A percentile compares a stretch with the other conserved stretches of the same genome.
Conservation (phyloP, 2,329 filamentous ascomycete species). For the Talaromyces sp. region DNA sequence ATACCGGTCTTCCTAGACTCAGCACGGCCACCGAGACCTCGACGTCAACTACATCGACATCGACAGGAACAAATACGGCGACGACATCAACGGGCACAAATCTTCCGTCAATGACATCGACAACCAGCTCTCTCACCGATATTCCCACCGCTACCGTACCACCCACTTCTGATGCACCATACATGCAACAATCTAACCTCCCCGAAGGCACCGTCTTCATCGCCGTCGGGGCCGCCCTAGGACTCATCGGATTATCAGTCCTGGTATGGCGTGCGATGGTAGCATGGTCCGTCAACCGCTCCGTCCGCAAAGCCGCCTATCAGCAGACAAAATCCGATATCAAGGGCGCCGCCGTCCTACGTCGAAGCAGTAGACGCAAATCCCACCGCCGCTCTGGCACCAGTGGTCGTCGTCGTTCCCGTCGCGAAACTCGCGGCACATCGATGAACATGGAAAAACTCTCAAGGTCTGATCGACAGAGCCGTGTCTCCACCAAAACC, state of each 20-base stretch:
- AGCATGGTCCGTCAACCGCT: slow-evolving; percentile 86
- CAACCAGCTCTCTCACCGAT: slow-evolving; percentile 63
- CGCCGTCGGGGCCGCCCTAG: slow-evolving; percentile 81
- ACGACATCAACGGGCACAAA: slow-evolving; percentile 23
- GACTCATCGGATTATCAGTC: slow-evolving; percentile 74
- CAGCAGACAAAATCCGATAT: slow-evolving; percentile 66
- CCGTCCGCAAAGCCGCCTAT: slow-evolving; percentile 79
- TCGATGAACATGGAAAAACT: slow-evolving; percentile 56
- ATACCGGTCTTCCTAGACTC: slow-evolving; percentile 15
- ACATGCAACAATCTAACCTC: slow-evolving; percentile 79
- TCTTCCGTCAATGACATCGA: slow-evolving; percentile 47
- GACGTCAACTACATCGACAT: slow-evolving; percentile 44
- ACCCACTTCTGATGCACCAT: slow-evolving; percentile 78
- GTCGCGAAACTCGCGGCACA: slow-evolving; percentile 27
- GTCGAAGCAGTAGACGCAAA: slow-evolving; percentile 36
- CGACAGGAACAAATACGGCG: slow-evolving; percentile 21
- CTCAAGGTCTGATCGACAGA: slow-evolving; percentile 31
- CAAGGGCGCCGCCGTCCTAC: slow-evolving; percentile 64
- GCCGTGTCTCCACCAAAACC: slow-evolving; percentile 35
- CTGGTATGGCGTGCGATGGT: slow-evolving; percentile 84
- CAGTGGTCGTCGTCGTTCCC: slow-evolving; percentile 20
- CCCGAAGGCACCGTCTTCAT: slow-evolving; percentile 97
- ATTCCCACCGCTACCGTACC: slow-evolving; percentile 64
- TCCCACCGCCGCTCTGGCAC: slow-evolving; percentile 25
- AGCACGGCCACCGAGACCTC: slow-evolving; percentile 4